Evolutionary conservation across 2,329 filamentous ascomycete genomes (phyloP).

Genomic region (Colletotrichum sp.): DNA sequence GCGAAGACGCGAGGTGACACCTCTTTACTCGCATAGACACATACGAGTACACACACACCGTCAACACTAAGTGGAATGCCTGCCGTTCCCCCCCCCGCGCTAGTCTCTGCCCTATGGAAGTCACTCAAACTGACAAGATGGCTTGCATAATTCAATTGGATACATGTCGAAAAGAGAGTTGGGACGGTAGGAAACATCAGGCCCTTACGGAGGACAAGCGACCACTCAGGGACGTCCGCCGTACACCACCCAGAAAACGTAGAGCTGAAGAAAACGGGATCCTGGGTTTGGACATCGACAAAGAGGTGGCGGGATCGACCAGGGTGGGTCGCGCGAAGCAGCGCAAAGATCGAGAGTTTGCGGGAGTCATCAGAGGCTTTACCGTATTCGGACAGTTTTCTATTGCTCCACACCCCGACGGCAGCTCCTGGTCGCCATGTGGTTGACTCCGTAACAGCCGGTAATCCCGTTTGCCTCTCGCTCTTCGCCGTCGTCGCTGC

Average conservation of each 20-base stretch:
- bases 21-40: background rate
- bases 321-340: background rate
- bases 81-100: background rate
- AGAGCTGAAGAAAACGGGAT: constrained; percentile 9
- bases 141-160: background rate
- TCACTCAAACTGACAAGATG: background rate
- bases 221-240: background rate
- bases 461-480: background rate
- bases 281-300: background rate
- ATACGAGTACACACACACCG: background rate
- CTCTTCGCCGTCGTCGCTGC: background rate
- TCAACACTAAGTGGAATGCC: background rate
- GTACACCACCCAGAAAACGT: background rate
- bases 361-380: constrained; percentile 8
- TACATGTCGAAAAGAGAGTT: background rate
- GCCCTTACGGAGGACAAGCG: background rate
- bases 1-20: background rate
- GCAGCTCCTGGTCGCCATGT: background rate
- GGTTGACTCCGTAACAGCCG: constrained; percentile 11
- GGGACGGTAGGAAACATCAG: constrained; percentile 1
- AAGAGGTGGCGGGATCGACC: background rate
- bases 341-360: constrained; percentile 17
- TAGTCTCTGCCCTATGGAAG: constrained; percentile 1
- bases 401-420: background rate
- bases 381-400: background rate